Evolutionary conservation across 2,329 filamentous ascomycete genomes (phyloP).

Genomic region (Aschersonia sp.): DNA sequence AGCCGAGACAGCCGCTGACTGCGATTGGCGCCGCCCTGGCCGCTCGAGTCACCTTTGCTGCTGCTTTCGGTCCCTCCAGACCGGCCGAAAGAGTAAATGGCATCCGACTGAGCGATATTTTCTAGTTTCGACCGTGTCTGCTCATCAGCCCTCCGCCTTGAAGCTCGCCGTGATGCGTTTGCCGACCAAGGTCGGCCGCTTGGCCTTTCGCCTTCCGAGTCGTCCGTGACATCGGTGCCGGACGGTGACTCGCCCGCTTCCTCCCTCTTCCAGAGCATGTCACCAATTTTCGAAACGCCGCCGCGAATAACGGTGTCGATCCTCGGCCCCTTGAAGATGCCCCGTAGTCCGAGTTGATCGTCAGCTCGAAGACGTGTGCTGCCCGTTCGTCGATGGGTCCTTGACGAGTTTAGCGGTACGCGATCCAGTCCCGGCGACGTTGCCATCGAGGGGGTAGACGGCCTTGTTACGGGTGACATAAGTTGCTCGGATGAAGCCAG

Average conservation of each 20-base stretch:
- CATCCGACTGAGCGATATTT: conserved; percentile 34
- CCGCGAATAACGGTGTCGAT: conserved; percentile 58
- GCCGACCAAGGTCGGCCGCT: conserved; percentile 23
- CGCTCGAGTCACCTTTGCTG: conserved; percentile 6
- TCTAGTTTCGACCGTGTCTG: conserved; percentile 27
- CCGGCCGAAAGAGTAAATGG: conserved; percentile 14
- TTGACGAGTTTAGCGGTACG: conserved; percentile 5
- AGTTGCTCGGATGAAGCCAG: conserved; percentile 10
- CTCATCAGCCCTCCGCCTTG: conserved; percentile 15
- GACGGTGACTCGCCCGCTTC: conserved; percentile 15
- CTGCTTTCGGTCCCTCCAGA: conserved; percentile 6
- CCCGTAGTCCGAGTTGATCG: conserved; percentile 28
- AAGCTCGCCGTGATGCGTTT: conserved; percentile 19
- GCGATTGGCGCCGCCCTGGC: not conserved
- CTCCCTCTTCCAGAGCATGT: conserved; percentile 43
- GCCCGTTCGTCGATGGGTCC: conserved; percentile 28
- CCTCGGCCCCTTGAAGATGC: conserved; percentile 59
- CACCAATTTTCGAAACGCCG: conserved; percentile 40
- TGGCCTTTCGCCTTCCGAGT: conserved; percentile 30
- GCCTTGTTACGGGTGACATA: conserved; percentile 4
- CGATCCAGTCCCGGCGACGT: conserved; percentile 16
- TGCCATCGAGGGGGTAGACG: conserved; percentile 8
- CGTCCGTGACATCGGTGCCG: conserved; percentile 29
- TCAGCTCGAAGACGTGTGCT: conserved; percentile 29
- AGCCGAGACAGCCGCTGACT: conserved; percentile 29